Evolutionary conservation across 306 rosid genomes (phyloP).

Genomic region (Corylus heterophylla): DNA sequence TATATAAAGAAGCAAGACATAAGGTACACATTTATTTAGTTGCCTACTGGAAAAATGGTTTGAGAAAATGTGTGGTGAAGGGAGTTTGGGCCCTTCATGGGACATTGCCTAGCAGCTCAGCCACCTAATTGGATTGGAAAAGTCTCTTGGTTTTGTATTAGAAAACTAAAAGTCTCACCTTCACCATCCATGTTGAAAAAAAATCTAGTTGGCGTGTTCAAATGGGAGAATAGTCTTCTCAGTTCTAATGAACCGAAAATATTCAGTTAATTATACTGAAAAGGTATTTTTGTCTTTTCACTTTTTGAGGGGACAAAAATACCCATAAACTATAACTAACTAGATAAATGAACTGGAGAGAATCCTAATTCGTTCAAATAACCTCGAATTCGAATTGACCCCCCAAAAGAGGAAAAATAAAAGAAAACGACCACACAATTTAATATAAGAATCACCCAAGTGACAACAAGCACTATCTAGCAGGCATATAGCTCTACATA

Average conservation of each 20-base stretch:
- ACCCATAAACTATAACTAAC: too few relatives aligned
- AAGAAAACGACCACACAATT: background rate
- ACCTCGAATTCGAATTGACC: background rate
- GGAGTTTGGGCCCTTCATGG: background rate
- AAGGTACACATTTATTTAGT: background rate
- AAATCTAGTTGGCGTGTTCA: background rate
- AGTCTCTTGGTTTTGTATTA: background rate
- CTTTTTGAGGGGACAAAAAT: too few relatives aligned
- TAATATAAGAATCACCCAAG: slow-evolving; percentile 1
- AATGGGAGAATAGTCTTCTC: background rate
- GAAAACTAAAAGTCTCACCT: background rate
- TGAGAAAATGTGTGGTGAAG: background rate
- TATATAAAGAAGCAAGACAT: too few relatives aligned
- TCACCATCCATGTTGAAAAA: background rate
- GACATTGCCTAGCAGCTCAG: background rate
- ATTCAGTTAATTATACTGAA: too few relatives aligned
- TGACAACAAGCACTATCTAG: slow-evolving; percentile 21
- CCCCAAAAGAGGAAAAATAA: background rate
- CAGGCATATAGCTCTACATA: slow-evolving; percentile 19
- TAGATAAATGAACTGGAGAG: too few relatives aligned
- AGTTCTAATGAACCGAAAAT: too few relatives aligned
- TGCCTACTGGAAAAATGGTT: background rate
- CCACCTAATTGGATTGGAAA: background rate
- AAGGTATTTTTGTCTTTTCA: too few relatives aligned
- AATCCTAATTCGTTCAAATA: too few relatives aligned